Conservation (phyloP, 2,329 filamentous ascomycete species). For the Fonsecaea monophora region DNA sequence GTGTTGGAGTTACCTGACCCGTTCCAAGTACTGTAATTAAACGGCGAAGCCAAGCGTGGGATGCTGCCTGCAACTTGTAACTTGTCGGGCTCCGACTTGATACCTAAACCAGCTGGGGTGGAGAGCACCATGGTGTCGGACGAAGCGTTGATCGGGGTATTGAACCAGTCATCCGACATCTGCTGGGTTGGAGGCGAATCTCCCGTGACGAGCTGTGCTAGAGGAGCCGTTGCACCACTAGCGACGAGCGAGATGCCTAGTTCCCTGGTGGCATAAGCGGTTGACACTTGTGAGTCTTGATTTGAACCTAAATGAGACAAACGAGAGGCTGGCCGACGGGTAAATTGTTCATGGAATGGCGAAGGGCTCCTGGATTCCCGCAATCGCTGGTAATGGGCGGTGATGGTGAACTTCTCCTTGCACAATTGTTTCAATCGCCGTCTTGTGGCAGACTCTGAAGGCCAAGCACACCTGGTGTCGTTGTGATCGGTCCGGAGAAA, state of each 20-base stretch:
- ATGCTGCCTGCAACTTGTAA: conserved; percentile 40
- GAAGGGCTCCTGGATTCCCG: conserved; percentile 67
- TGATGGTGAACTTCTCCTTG: conserved; percentile 66
- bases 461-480: conserved; percentile 56
- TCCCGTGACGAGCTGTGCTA: conserved; percentile 46
- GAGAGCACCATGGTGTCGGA: conserved; percentile 31
- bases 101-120: conserved; percentile 36
- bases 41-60: conserved; percentile 57
- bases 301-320: conserved; percentile 36
- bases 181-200: conserved; percentile 39
- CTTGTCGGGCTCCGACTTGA: conserved; percentile 34
- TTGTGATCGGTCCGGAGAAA: conserved; percentile 36
- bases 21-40: conserved; percentile 57
- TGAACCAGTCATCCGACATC: conserved; percentile 46
- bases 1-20: conserved; percentile 48
- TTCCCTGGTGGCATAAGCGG: conserved; percentile 52
- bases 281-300: conserved; percentile 39
- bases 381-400: conserved; percentile 69
- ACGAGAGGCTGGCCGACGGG: conserved; percentile 42
- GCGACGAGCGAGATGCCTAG: conserved; percentile 54
- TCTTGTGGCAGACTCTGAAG: conserved; percentile 64
- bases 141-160: conserved; percentile 42
- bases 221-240: conserved; percentile 48
- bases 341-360: conserved; percentile 56
- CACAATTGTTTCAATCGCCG: conserved; percentile 65